Evolutionary conservation across 192 early-diverging fungal species (phyloP).

Genomic region (Coemansia umbellata): DNA sequence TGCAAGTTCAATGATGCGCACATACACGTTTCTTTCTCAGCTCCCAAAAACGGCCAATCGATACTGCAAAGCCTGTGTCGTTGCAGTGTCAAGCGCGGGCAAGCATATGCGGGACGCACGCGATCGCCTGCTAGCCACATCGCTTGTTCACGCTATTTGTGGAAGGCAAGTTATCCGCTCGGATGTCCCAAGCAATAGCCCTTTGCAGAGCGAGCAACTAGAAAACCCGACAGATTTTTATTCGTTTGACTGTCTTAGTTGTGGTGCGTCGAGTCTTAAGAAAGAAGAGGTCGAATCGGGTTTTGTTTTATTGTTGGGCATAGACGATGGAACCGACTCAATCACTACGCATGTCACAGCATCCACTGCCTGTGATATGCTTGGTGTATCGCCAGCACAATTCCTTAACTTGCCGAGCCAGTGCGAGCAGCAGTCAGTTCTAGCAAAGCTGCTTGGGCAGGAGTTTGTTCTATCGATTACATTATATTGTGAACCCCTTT

Average conservation of each 20-base stretch:
- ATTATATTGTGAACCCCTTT: conserved; percentile 16
- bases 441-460: conserved; percentile 13
- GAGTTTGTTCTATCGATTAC: conserved; percentile 32
- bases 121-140: conserved; percentile 27
- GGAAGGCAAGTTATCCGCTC: conserved; percentile 3
- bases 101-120: conserved; percentile 25
- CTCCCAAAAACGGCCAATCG: conserved; percentile 7
- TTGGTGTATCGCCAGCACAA: conserved; percentile 25
- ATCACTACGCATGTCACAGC: conserved; percentile 1
- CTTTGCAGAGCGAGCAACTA: neutral
- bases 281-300: conserved; percentile 10
- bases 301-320: conserved; percentile 7
- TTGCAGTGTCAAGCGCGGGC: neutral
- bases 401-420: conserved; percentile 25
- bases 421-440: conserved; percentile 13
- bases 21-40: conserved; percentile 7
- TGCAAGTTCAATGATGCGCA: conserved; percentile 26
- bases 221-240: conserved; percentile 22
- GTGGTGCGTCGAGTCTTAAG: neutral
- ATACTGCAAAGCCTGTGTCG: conserved; percentile 20
- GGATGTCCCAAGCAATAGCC: neutral
- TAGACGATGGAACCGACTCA: conserved; percentile 34
- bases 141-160: conserved; percentile 25
- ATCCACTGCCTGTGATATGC: conserved; percentile 7
- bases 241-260: conserved; percentile 24